A percentile compares a stretch with the other conserved stretches of the same genome.
Conservation (phyloP, 495 filamentous ascomycete genomes). For the Cladorrhinum samala region DNA sequence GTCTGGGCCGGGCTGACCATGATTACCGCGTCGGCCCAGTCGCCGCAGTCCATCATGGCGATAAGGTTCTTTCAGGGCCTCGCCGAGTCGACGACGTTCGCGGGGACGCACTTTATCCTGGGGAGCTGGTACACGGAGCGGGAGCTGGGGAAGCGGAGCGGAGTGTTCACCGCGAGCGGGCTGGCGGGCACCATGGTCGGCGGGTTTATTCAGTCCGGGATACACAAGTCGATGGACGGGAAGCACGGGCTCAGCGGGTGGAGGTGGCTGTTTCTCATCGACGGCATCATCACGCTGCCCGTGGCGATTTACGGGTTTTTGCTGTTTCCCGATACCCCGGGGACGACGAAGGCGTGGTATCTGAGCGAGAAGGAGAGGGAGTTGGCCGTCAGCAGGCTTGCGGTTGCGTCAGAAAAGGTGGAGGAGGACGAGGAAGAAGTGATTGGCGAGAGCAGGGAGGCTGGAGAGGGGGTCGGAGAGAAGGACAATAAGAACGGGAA, state of each 20-base stretch:
- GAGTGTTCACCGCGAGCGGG: constrained; percentile 49
- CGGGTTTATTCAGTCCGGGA: constrained; percentile 55
- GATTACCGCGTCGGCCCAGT: constrained; percentile 47
- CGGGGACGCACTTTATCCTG: constrained; percentile 60
- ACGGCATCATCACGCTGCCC: constrained; percentile 49
- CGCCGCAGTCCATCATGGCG: constrained; percentile 52
- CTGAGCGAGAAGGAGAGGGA: constrained; percentile 38
- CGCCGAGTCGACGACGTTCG: constrained; percentile 54
- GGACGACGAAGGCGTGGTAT: constrained; percentile 48
- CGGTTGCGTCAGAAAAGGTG: too few species aligned
- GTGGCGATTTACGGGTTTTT: constrained; percentile 54
- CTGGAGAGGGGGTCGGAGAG: constrained; percentile 23
- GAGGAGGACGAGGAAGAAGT: too few species aligned
- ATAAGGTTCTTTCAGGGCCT: constrained; percentile 67
- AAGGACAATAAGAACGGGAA: background rate
- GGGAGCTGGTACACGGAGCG: constrained; percentile 61
- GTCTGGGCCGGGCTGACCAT: constrained; percentile 58
- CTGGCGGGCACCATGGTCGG: constrained; percentile 46
- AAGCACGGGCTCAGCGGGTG: constrained; percentile 50
- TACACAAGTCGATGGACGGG: constrained; percentile 48
- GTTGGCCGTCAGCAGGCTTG: constrained; percentile 37
- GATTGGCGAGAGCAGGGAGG: background rate
- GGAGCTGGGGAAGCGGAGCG: constrained; percentile 58
- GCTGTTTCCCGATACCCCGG: constrained; percentile 55
- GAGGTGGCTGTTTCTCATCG: constrained; percentile 62